These are phyloP conservation scores for Psilocybe tampanensis DNA, from an alignment of 768 basidiomycete genomes.

Conservation along the genomic window DNA sequence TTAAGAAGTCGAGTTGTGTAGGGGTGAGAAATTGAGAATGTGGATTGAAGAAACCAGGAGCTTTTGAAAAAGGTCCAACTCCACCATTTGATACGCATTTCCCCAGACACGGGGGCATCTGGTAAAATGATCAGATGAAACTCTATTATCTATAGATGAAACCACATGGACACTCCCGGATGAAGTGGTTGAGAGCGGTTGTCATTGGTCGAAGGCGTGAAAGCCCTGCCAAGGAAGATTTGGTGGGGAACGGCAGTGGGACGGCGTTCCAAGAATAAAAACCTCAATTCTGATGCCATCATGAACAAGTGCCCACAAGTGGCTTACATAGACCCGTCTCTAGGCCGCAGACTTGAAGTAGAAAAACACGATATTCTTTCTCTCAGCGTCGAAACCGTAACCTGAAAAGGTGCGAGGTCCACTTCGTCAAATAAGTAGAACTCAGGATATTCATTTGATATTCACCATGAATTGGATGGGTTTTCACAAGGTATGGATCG, in stretches of 20 bases:
- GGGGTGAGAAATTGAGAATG: background rate
- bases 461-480: no score
- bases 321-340: no score
- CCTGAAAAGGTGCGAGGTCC: no score
- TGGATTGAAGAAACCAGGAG: background rate
- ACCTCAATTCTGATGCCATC: no score
- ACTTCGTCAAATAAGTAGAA: no score
- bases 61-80: background rate
- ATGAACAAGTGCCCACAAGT: no score
- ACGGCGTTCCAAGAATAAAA: background rate
- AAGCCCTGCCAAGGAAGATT: constrained; percentile 1
- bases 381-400: no score
- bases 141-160: no score
- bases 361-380: no score
- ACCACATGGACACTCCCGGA: background rate
- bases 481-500: no score
- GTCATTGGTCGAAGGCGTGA: background rate
- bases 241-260: background rate
- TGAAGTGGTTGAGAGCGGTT: background rate
- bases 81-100: background rate
- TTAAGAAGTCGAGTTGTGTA: background rate
- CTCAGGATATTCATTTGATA: no score
- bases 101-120: background rate
- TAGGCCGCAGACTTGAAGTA: no score
- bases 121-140: background rate